These are phyloP conservation scores for Dendrocalamus sinicus DNA, from an alignment of 176 grass and related monocot genomes.

Conservation along the genomic window DNA sequence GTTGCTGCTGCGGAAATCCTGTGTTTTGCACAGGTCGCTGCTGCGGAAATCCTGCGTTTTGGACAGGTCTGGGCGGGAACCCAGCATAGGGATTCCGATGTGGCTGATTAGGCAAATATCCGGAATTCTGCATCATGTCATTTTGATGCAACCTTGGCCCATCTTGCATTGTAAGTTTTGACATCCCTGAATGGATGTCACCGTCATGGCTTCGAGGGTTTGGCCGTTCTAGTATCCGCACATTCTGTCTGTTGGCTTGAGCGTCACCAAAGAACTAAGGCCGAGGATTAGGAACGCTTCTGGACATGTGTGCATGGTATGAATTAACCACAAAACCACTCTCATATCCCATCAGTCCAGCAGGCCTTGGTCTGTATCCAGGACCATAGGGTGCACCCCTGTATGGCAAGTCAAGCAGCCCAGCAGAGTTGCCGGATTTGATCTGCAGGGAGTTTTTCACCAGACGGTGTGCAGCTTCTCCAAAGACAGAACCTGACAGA, in stretches of 20 bases:
- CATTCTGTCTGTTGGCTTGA: conserved; percentile 60
- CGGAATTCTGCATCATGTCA: conserved; percentile 49
- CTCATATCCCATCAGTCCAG: conserved; percentile 70
- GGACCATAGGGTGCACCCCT: conserved; percentile 49
- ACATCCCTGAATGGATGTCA: conserved; percentile 60
- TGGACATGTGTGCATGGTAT: conserved; percentile 49
- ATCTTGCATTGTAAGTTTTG: conserved; percentile 65
- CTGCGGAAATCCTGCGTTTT: conserved; percentile 32
- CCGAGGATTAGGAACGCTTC: conserved; percentile 59
- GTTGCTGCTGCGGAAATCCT: conserved; percentile 35
- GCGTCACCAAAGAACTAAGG: conserved; percentile 59
- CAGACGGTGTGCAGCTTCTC: conserved; percentile 88
- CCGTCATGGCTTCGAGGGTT: conserved; percentile 46
- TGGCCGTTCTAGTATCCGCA: conserved; percentile 54
- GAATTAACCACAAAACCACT: conserved; percentile 59
- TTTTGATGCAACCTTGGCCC: conserved; percentile 51
- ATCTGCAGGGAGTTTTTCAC: conserved; percentile 92
- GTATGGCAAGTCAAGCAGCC: conserved; percentile 68
- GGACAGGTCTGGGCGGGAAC: conserved; percentile 45
- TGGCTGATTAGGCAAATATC: conserved; percentile 46
- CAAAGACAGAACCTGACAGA: conserved; percentile 80
- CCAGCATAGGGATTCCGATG: conserved; percentile 47
- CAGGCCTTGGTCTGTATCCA: conserved; percentile 60
- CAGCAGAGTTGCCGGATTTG: conserved; percentile 65
- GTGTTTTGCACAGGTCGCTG: conserved; percentile 20